A percentile compares a stretch with the other conserved stretches of the same genome.
Conservation (phyloP, 306 rosid genomes). For the Cucurbita pepo region DNA sequence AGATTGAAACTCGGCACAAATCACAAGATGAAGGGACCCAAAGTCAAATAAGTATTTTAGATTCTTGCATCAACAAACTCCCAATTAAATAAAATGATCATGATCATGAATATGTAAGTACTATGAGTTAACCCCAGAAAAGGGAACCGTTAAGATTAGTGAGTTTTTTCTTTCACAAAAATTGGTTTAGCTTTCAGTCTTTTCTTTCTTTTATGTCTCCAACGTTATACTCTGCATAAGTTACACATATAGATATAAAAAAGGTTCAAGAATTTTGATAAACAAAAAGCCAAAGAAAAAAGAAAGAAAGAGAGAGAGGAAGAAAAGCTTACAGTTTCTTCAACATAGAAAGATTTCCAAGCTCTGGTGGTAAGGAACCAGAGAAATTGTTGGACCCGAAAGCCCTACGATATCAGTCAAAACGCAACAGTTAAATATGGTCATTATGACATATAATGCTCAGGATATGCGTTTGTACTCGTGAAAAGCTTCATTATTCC, state of each 20-base stretch:
- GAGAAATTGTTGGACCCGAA: constrained; percentile 46
- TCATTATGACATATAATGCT: neutral
- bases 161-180: neutral
- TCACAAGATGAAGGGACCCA: neutral
- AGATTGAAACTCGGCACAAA: neutral
- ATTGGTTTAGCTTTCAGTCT: neutral
- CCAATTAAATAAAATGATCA: neutral
- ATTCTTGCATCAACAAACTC: neutral
- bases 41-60: neutral
- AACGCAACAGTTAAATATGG: neutral
- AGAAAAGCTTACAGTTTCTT: constrained; percentile 30
- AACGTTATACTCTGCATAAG: neutral
- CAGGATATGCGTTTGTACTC: neutral
- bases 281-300: too few relatives aligned
- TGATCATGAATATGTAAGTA: neutral
- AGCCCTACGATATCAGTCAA: constrained; percentile 19
- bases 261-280: too few relatives aligned
- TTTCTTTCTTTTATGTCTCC: neutral
- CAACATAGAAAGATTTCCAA: constrained; percentile 41
- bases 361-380: constrained; percentile 57
- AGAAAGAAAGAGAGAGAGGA: too few relatives aligned
- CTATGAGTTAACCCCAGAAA: neutral
- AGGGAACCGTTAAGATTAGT: neutral
- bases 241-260: too few relatives aligned
- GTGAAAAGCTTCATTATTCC: neutral